These are phyloP conservation scores for Colletotrichum gloeosporioides DNA, from an alignment of 2,329 filamentous ascomycete genomes.

Conservation along the genomic window DNA sequence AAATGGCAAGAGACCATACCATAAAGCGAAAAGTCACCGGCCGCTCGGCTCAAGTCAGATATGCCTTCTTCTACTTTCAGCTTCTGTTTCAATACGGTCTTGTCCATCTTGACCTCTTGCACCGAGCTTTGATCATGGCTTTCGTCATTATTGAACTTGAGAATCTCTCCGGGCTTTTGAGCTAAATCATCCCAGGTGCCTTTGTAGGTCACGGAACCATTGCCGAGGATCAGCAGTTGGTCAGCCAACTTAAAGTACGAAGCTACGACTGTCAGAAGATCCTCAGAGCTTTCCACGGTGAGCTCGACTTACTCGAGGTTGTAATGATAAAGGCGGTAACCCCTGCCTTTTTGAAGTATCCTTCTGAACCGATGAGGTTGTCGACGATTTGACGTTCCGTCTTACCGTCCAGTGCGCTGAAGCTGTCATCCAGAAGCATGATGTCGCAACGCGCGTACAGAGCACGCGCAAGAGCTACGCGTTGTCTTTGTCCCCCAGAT, in stretches of 20 bases:
- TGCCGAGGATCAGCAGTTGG: background rate
- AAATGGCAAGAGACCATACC: background rate
- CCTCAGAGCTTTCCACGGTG: background rate
- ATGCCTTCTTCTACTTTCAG: background rate
- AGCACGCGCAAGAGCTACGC: slow-evolving; percentile 23
- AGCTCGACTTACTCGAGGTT: background rate
- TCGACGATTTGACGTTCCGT: slow-evolving; percentile 19
- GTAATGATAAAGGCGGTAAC: slow-evolving; percentile 19
- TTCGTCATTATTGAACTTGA: background rate
- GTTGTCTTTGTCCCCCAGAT: slow-evolving; percentile 28
- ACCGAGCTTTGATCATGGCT: background rate
- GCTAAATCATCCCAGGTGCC: background rate
- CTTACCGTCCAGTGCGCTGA: slow-evolving; percentile 15
- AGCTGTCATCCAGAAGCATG: slow-evolving; percentile 9
- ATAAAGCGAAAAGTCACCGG: slow-evolving; percentile 10
- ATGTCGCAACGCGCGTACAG: background rate
- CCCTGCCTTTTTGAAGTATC: slow-evolving; percentile 21
- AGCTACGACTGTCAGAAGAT: background rate
- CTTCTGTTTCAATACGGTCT: background rate
- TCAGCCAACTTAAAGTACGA: background rate
- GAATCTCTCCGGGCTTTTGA: background rate
- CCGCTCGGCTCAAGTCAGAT: background rate
- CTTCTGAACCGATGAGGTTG: slow-evolving; percentile 21
- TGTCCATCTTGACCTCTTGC: background rate
- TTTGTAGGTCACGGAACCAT: background rate